Evolutionary conservation across 108 stramenopile species (phyloP).

Genomic region (Cyclotella sp.): DNA sequence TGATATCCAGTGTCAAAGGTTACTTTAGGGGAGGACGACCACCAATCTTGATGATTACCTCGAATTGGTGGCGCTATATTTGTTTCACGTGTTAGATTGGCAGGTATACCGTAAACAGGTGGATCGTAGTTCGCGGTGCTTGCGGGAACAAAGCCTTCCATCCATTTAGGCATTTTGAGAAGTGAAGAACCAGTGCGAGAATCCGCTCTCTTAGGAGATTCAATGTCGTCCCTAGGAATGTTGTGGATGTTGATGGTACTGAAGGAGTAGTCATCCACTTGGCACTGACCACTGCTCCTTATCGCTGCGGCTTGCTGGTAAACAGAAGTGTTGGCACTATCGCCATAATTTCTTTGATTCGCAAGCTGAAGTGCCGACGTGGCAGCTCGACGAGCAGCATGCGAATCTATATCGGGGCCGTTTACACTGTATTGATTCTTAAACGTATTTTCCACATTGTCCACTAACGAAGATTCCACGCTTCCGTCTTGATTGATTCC

Average conservation of each 20-base stretch:
- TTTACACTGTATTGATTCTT: background rate
- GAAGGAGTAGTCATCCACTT: constrained; percentile 51
- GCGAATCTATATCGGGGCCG: background rate
- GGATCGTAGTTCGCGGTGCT: background rate
- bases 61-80: constrained; percentile 35
- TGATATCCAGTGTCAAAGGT: constrained; percentile 24
- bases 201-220: constrained; percentile 4
- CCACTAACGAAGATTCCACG: constrained; percentile 18
- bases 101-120: constrained; percentile 4
- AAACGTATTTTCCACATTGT: background rate
- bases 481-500: constrained; percentile 27
- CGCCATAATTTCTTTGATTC: background rate
- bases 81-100: constrained; percentile 35
- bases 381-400: background rate
- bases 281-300: constrained; percentile 28
- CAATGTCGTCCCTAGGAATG: constrained; percentile 13
- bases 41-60: constrained; percentile 17
- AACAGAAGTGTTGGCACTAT: constrained; percentile 7
- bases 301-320: constrained; percentile 26
- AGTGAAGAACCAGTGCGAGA: background rate
- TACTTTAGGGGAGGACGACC: constrained; percentile 14
- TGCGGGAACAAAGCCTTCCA: constrained; percentile 11
- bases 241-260: constrained; percentile 27
- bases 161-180: constrained; percentile 31
- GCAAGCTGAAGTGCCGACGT: constrained; percentile 2